Percentiles rank a stretch among this genome's conserved stretches.
Conservation (phyloP, 2,329 filamentous ascomycete genomes). For the Colletotrichum chrysophilum region DNA sequence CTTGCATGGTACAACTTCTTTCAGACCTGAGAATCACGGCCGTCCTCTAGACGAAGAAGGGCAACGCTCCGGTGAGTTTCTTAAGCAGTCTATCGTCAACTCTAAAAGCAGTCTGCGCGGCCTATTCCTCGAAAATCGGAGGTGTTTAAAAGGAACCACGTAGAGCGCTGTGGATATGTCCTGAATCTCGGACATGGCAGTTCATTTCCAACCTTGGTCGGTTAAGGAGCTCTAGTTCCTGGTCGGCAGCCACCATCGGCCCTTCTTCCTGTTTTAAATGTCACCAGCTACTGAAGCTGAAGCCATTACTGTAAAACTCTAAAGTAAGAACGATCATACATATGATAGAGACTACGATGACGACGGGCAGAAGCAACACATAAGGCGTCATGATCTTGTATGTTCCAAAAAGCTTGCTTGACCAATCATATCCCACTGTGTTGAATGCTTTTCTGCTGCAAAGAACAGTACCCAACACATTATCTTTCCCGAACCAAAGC, state of each 20-base stretch:
- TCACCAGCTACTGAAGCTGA: background rate
- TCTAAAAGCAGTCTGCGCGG: background rate
- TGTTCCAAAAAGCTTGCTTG: background rate
- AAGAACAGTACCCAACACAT: background rate
- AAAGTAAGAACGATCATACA: no score
- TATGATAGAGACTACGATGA: no score
- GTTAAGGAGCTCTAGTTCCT: background rate
- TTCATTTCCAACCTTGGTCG: background rate
- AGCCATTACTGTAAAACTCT: background rate
- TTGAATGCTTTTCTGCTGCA: background rate
- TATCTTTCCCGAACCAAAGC: rapidly evolving
- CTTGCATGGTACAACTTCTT: background rate
- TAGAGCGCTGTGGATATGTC: background rate
- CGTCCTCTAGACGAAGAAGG: no score
- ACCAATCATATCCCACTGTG: rapidly evolving
- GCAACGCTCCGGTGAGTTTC: background rate
- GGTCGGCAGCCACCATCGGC: background rate
- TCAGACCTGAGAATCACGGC: background rate
- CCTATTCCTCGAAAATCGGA: background rate
- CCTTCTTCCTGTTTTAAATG: background rate
- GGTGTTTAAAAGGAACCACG: no score
- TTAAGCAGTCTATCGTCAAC: background rate
- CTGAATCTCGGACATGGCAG: background rate
- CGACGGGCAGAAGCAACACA: no score
- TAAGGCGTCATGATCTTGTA: background rate